Percentiles rank a stretch among this genome's conserved stretches.
Evolutionary conservation across 495 filamentous ascomycete species (phyloP).

Genomic region (Achaetomiella virescens): DNA sequence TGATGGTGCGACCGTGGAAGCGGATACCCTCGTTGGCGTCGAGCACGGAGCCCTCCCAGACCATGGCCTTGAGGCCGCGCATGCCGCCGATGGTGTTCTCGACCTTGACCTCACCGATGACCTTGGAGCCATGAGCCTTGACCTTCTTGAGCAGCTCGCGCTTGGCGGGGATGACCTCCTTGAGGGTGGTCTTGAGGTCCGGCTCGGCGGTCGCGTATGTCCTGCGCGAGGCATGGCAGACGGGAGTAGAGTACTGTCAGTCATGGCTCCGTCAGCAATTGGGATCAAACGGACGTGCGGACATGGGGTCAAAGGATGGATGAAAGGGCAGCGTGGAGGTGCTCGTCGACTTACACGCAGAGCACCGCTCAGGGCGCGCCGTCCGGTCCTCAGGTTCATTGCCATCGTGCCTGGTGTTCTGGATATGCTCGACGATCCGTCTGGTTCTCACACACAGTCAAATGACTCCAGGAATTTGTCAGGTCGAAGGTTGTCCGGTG

Average conservation of each 20-base stretch:
- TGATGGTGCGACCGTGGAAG: slow-evolving; percentile 96
- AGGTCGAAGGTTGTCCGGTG: neutral
- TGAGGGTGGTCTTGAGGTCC: slow-evolving; percentile 80
- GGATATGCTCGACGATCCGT: neutral
- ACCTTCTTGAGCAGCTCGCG: slow-evolving; percentile 86
- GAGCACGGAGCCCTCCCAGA: slow-evolving; percentile 97
- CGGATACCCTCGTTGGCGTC: slow-evolving; percentile 96
- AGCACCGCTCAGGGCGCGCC: slow-evolving; percentile 36
- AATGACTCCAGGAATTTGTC: neutral
- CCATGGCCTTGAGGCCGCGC: slow-evolving; percentile 95
- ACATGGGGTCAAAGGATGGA: neutral
- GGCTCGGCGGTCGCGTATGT: slow-evolving; percentile 69
- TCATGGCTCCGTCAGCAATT: neutral
- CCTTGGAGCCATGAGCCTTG: slow-evolving; percentile 75
- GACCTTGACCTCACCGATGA: slow-evolving; percentile 88
- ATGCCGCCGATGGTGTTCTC: slow-evolving; percentile 92
- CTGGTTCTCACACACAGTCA: neutral
- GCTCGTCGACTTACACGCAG: slow-evolving; percentile 43
- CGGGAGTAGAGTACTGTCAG: slow-evolving; percentile 8
- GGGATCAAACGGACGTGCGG: neutral
- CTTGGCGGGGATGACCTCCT: slow-evolving; percentile 80
- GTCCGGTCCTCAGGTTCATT: slow-evolving; percentile 23
- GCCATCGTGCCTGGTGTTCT: slow-evolving; percentile 19
- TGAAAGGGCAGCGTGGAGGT: neutral
- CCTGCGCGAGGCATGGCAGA: slow-evolving; percentile 30